These are phyloP conservation scores for Phytopythium chamaehyphon DNA, from an alignment of 352 stramenopile species.

Conservation along the genomic window DNA sequence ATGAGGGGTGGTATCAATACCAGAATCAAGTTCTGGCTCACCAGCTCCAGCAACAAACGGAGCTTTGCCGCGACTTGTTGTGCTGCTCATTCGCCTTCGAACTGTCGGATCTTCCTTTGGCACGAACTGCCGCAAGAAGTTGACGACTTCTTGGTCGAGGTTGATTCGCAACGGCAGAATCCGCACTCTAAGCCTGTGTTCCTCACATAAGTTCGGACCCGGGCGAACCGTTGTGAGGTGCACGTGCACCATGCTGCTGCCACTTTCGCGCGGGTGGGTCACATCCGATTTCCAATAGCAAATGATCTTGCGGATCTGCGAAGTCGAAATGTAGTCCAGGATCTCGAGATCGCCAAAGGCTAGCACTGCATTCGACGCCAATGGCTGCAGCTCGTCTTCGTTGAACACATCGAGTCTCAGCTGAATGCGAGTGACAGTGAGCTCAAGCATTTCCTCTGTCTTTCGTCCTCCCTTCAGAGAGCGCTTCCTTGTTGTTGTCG, in stretches of 20 bases:
- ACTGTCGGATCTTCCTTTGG: constrained; percentile 33
- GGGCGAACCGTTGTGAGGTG: constrained; percentile 79
- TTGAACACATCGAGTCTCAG: constrained; percentile 84
- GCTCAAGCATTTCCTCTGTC: constrained; percentile 87
- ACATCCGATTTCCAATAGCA: constrained; percentile 89
- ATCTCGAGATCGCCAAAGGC: constrained; percentile 80
- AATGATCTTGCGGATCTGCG: constrained; percentile 87
- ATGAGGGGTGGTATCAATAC: constrained; percentile 16
- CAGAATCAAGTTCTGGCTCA: constrained; percentile 19
- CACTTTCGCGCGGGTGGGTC: constrained; percentile 75
- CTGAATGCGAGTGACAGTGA: constrained; percentile 77
- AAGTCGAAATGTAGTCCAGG: constrained; percentile 88
- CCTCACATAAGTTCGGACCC: constrained; percentile 71
- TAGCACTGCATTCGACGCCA: constrained; percentile 73
- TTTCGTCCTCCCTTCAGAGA: constrained; percentile 77
- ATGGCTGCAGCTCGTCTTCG: constrained; percentile 60
- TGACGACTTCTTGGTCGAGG: constrained; percentile 84
- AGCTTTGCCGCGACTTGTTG: constrained; percentile 2
- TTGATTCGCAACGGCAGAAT: constrained; percentile 81
- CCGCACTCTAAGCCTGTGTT: constrained; percentile 75
- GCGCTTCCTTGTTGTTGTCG: constrained; percentile 33
- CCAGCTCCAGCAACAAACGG: constrained; percentile 2
- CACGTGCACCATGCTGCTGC: constrained; percentile 79
- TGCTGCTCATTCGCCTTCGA: constrained; percentile 4
- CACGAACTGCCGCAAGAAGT: constrained; percentile 84